Evolutionary conservation across 352 stramenopile species (phyloP).

Genomic region (Globisporangium sylvaticum): DNA sequence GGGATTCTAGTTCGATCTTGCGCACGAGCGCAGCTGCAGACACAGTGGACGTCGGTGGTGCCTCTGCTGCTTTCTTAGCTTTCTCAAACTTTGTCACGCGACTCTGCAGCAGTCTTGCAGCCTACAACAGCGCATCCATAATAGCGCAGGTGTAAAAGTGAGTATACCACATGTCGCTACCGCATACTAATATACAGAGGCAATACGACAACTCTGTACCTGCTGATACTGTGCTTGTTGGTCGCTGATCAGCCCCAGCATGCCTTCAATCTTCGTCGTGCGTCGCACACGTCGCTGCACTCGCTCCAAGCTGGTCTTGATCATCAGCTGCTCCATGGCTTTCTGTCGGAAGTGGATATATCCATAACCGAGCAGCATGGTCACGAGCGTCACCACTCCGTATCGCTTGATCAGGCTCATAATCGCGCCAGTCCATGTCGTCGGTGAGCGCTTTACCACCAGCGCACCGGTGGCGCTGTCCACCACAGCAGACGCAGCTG

Average conservation of each 20-base stretch:
- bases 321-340: conserved; percentile 26
- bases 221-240: conserved; percentile 45
- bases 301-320: conserved; percentile 20
- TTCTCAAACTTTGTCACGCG: conserved; percentile 24
- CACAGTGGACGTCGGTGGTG: conserved; percentile 13
- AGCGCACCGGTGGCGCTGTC: not conserved
- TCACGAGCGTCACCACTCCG: conserved; percentile 25
- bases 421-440: conserved; percentile 19
- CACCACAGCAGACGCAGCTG: not conserved
- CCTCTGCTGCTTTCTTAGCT: conserved; percentile 15
- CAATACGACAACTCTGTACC: not conserved
- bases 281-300: conserved; percentile 19
- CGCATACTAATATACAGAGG: not conserved
- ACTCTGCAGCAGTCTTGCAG: conserved; percentile 20
- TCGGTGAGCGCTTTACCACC: not conserved
- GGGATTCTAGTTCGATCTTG: conserved; percentile 26
- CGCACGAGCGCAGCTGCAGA: conserved; percentile 6
- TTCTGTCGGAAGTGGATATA: conserved; percentile 27
- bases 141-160: not conserved
- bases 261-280: conserved; percentile 21
- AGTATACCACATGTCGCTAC: not conserved
- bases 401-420: conserved; percentile 28
- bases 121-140: conserved; percentile 8
- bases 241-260: conserved; percentile 33
- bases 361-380: conserved; percentile 27